A percentile compares a stretch with the other conserved stretches of the same genome.
These are phyloP conservation scores for Candida krabiensis DNA, from an alignment of 805 yeast species.

Conservation along the genomic window DNA sequence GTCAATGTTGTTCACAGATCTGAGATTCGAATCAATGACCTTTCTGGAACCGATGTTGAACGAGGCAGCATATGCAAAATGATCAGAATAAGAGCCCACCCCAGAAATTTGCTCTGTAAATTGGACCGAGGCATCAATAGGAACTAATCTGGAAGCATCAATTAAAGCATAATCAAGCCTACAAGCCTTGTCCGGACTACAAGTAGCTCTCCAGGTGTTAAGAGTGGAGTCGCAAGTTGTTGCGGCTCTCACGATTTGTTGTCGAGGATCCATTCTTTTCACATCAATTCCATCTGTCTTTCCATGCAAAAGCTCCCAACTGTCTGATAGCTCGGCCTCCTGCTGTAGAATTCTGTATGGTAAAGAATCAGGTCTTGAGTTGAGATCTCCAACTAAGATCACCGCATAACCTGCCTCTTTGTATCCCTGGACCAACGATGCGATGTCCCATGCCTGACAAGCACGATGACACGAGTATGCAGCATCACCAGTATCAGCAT, in stretches of 20 bases:
- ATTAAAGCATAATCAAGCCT: slow-evolving; percentile 87
- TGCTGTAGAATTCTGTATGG: slow-evolving; percentile 73
- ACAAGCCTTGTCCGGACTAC: slow-evolving; percentile 68
- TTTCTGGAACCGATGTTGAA: slow-evolving; percentile 31
- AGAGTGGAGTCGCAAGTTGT: slow-evolving; percentile 86
- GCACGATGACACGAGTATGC: slow-evolving; percentile 88
- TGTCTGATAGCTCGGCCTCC: slow-evolving; percentile 70
- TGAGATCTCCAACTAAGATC: slow-evolving; percentile 89
- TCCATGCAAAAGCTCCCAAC: slow-evolving; percentile 76
- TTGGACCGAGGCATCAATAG: slow-evolving; percentile 63
- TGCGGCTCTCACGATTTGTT: slow-evolving; percentile 74
- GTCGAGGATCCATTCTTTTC: slow-evolving; percentile 47
- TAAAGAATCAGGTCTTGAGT: slow-evolving; percentile 82
- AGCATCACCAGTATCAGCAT: slow-evolving; percentile 78
- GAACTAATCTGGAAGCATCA: slow-evolving; percentile 53
- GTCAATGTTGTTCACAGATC: slow-evolving; percentile 2
- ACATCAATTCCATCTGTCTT: slow-evolving; percentile 41
- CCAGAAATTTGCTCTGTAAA: slow-evolving; percentile 70
- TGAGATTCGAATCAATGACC: neutral
- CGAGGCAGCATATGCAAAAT: slow-evolving; percentile 72
- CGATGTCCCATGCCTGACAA: slow-evolving; percentile 95
- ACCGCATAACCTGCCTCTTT: slow-evolving; percentile 78
- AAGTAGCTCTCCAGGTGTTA: slow-evolving; percentile 78
- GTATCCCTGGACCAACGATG: slow-evolving; percentile 61
- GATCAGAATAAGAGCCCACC: slow-evolving; percentile 85